Base-by-base conservation (phyloP, 2,329 filamentous ascomycete genomes). In the Pleoardoris graminearum region DNA sequence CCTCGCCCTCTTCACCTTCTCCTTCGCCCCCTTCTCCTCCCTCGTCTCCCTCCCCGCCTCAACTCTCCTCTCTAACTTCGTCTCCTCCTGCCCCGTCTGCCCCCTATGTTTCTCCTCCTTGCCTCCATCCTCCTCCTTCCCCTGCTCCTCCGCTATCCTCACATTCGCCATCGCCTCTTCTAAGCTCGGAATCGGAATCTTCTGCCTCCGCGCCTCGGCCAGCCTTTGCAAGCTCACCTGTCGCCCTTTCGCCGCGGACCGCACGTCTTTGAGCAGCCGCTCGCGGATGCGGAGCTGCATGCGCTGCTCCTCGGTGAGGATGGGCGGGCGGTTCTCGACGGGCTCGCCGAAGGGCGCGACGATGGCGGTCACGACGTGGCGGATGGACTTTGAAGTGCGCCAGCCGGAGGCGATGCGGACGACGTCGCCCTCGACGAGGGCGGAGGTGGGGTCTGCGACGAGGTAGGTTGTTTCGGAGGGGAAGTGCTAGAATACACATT, bases 401-500 rank as follows among this genome's bases (percentile, higher is more conserved):
- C 82, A 86, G 51, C 85, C 86, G 4, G 85, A 80, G 7, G 80
- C 78, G 62, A 93, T 89, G 57, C 85, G 81, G 23, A 94, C 84
- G 3, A 93, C 83, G 71, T 94, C 90, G 67, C 90, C 90, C 45
- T 82, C 82, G 52, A 85, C 81, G 32, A 91, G 81, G 22, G 88
- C 91, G 61, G 85, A 83, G 71, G 84, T 84, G 23, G 90, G 90
- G 73, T 94, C 90, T 77, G 91, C 88, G 32, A 92, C 89, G 25
- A 93, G 83, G 69, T 87, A 82, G 60, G 84, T 82, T 59, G 81
- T 78, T 19, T 83, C 82, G 38, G 81, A 77, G 65, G 85, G 82
- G 72, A 88, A 92, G 76, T 81, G 78, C 85, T 88, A 30, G 17
- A 22, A 16, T 1, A 12, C 2, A n/a, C 30, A 48, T 62, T 47